Base-by-base conservation (phyloP, 768 basidiomycete genomes). In the Tephrocybe sp. region DNA sequence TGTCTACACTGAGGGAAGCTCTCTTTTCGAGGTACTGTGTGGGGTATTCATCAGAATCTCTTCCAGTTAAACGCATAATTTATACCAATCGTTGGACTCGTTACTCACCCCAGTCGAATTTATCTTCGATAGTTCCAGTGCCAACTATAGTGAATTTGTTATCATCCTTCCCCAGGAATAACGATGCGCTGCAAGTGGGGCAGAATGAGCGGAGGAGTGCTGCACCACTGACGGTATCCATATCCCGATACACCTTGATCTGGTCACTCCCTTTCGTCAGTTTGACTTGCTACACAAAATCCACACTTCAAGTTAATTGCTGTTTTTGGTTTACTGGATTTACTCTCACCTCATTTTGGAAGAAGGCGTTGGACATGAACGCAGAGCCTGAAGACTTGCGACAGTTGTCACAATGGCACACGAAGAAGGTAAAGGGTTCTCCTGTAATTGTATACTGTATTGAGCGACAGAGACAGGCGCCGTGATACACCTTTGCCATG, bases 91-190 rank as follows among this genome's bases (percentile, higher is more conserved):
- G 9, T 8, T 33, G 16, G 20, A 5, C 36, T n/a, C n/a, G n/a
- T 17, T n/a, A 58, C 66, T 59, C 54, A 68, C 70, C 51, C 69
- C 67, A 69, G 26, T 63, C 57, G 5, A 62, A 55, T 10, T 57
- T 53, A 20, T 66, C 65, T 22, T 70, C 68, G 49, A 72, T 26
- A 4, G 65, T 67, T 13, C 68, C 70, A n/a, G 59, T 39, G 1
- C 62, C 51, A n/a, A 70, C 58, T 19, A 66, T 60, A 23, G 45
- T 57, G 16, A 62, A 55, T 19, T 54, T 56, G 19, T 59, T 55
- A 14, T 55, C 58, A 0, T 54, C 56, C 0, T 57, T 42, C 7
- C 44, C 39, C 16, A 66, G 48, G 57, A 66, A 66, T 39, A 66
- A 31, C 4, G 56, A 61, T 3, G 64, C 48, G 16, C 65, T 63